Conservation (phyloP, 2,329 filamentous ascomycete genomes). For the Alternaria sp. region DNA sequence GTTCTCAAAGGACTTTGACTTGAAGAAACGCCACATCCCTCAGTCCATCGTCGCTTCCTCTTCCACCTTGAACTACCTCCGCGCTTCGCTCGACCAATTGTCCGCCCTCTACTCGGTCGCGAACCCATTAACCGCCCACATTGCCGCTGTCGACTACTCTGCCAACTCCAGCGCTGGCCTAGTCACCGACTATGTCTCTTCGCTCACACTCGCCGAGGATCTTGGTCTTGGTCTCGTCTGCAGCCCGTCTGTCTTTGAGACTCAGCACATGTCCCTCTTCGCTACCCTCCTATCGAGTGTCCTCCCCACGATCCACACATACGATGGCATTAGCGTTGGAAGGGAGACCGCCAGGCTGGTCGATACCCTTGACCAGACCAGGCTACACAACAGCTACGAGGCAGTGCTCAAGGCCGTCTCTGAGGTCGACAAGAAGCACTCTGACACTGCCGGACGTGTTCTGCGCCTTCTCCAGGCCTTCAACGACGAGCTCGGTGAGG, state of each 20-base stretch:
- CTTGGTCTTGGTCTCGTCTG: conserved; percentile 86
- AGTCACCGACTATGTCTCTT: conserved; percentile 85
- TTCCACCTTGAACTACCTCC: conserved; percentile 79
- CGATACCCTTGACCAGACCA: conserved; percentile 77
- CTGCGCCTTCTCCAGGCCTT: conserved; percentile 74
- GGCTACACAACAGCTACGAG: conserved; percentile 74
- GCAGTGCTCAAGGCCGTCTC: conserved; percentile 69
- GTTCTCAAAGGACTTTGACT: conserved; percentile 95
- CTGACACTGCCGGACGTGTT: conserved; percentile 76
- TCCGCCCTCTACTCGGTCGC: conserved; percentile 89
- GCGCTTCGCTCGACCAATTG: conserved; percentile 87
- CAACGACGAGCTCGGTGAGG: conserved; percentile 91
- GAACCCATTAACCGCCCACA: conserved; percentile 90
- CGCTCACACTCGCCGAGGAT: conserved; percentile 84
- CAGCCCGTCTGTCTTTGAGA: conserved; percentile 86
- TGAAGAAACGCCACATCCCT: conserved; percentile 88
- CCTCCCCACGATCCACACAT: conserved; percentile 85
- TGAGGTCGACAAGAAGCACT: conserved; percentile 71
- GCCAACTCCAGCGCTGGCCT: conserved; percentile 71
- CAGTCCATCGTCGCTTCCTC: conserved; percentile 91
- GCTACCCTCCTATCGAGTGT: conserved; percentile 81
- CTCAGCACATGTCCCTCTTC: conserved; percentile 94
- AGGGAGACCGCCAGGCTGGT: conserved; percentile 83
- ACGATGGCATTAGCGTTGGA: conserved; percentile 84
- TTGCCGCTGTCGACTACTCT: conserved; percentile 88